Base-by-base conservation (phyloP, 805 yeast species). In the Ogataea corticis region DNA sequence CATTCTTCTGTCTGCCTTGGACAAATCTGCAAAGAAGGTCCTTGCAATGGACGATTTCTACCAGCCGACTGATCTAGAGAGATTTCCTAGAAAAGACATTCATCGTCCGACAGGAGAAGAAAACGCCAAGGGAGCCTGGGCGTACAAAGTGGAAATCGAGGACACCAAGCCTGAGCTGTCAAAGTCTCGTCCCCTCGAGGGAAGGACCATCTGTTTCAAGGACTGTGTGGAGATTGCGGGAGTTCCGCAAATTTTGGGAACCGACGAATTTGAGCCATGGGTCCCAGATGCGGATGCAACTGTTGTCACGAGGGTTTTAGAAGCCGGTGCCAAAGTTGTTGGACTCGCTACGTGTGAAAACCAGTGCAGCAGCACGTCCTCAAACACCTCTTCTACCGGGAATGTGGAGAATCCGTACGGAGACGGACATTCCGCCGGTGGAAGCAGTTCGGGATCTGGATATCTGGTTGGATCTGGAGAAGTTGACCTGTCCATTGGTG, bases 391-490 rank as follows among this genome's bases (percentile, higher is more conserved):
- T 14, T 54, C 63, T n/a, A 60, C 67, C 37, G 81, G 80, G 1
- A 58, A 71, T 27, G 69, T 73, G 7, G 54, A 64, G 25, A 77
- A 78, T 51, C 82, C 83, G 14, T 59, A 48, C 56, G 64, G 62
- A 28, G 55, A 44, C 49, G 69, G 57, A 52, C 60, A 32, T 44
- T 46, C 21, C 51, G 51, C 59, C 17, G 59, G 83, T 7, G 83
- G 83, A 4, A 72, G 79, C 10, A 73, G 79, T 21, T 78, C 81
- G 6, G 83, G 83, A 1, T 72, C 50, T 21, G 57, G 57, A 23
- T 49, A 51, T 27, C 64, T 75, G 2, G 77, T 78, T n/a, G 76
- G 80, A 4, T 70, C 70, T 1, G 71, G 68, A 1, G 53, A 69
- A 37, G 74, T 71, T n/a, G 73, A 70, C 40, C 68, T 76, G 51